Percentiles rank a stretch among this genome's conserved stretches.
These are phyloP conservation scores for Luvunga scandens DNA, from an alignment of 345 rosid genomes.

Conservation along the genomic window DNA sequence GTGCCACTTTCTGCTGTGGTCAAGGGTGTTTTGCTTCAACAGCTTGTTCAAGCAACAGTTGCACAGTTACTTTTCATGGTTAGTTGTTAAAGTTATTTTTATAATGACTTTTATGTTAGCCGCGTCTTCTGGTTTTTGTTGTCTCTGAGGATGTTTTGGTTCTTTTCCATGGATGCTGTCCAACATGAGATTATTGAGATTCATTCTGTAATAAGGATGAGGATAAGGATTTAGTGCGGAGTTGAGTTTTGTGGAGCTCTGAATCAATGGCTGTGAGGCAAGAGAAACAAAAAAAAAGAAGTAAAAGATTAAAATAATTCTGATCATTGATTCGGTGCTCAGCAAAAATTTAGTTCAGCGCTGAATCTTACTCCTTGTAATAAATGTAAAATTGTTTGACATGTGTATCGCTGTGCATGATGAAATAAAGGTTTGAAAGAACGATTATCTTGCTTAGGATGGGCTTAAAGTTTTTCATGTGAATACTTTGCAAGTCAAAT, in stretches of 20 bases:
- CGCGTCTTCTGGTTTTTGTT: neutral
- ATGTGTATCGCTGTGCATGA: neutral
- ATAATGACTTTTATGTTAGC: neutral
- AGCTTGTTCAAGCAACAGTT: conserved; percentile 58
- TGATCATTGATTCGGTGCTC: too few species aligned
- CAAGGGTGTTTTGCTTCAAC: conserved; percentile 72
- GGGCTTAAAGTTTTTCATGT: neutral
- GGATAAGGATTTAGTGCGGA: too few species aligned
- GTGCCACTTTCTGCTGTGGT: conserved; percentile 47
- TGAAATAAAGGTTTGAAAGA: neutral
- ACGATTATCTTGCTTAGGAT: neutral
- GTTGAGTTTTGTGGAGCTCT: too few species aligned
- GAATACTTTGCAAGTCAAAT: too few species aligned
- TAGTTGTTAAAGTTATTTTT: conserved; percentile 13
- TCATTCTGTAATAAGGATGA: neutral
- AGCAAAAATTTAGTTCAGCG: too few species aligned
- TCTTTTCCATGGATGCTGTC: neutral
- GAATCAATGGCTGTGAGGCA: too few species aligned
- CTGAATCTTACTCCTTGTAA: neutral
- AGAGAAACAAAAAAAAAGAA: too few species aligned
- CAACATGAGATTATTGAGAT: neutral
- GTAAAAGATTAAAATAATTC: too few species aligned
- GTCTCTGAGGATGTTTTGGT: neutral
- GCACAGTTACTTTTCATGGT: conserved; percentile 66
- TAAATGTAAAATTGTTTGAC: neutral